Evolutionary conservation across 768 basidiomycete species (phyloP).

Genomic region (Termitomyces bulborhizus): DNA sequence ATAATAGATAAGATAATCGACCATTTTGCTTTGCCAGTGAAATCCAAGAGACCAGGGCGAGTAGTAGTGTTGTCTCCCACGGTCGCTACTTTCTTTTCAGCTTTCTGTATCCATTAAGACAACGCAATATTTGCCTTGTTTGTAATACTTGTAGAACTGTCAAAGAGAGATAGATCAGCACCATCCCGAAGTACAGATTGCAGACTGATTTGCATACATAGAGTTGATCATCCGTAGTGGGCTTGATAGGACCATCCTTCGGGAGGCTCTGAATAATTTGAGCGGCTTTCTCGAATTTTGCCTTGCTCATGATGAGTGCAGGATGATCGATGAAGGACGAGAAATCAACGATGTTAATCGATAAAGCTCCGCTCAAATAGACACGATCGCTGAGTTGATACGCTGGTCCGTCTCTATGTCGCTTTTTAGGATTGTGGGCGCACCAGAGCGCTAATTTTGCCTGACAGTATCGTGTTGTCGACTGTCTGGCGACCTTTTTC

Average conservation of each 20-base stretch:
- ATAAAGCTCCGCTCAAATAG: conserved; percentile 14
- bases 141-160: conserved; percentile 92
- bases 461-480: neutral
- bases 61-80: conserved; percentile 63
- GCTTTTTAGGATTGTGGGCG: neutral
- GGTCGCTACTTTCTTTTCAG: conserved; percentile 39
- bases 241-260: conserved; percentile 76
- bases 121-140: conserved; percentile 59
- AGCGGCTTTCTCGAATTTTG: conserved; percentile 74
- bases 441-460: neutral
- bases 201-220: conserved; percentile 45
- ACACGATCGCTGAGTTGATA: conserved; percentile 3
- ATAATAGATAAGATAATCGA: conserved; percentile 21
- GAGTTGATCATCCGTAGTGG: conserved; percentile 69
- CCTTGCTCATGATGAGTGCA: conserved; percentile 47
- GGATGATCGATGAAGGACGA: conserved; percentile 3
- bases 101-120: neutral
- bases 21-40: conserved; percentile 90
- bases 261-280: conserved; percentile 62
- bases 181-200: conserved; percentile 6
- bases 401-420: too few species aligned
- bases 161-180: conserved; percentile 6
- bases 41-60: conserved; percentile 76
- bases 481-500: neutral
- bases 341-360: conserved; percentile 6